Percentiles rank a stretch among this genome's conserved stretches.
These are phyloP conservation scores for Bruguiera hainesii DNA, from an alignment of 441 rosid species.

Conservation along the genomic window DNA sequence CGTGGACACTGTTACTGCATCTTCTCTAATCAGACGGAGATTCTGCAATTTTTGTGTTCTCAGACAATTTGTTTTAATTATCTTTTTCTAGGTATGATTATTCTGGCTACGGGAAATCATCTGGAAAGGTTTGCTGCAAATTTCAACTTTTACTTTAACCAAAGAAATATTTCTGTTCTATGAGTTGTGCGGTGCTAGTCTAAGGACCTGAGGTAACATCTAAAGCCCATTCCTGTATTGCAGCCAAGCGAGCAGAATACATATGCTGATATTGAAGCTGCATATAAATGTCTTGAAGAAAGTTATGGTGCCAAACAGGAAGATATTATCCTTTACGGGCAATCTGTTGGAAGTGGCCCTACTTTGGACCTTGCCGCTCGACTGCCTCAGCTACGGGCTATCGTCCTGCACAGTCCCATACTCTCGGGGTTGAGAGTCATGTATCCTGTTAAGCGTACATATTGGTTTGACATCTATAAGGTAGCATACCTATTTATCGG, in stretches of 20 bases:
- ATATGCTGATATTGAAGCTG: constrained; percentile 90
- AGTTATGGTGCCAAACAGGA: constrained; percentile 82
- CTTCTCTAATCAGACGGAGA: too few species aligned
- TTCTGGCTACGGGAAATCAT: constrained; percentile 86
- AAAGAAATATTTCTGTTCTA: not conserved
- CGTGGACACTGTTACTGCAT: too few species aligned
- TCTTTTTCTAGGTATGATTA: constrained; percentile 68
- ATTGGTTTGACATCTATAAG: constrained; percentile 98
- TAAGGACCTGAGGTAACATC: constrained; percentile 14
- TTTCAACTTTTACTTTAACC: constrained; percentile 9
- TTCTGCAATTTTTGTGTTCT: not conserved
- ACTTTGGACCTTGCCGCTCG: constrained; percentile 74
- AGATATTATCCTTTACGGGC: constrained; percentile 90
- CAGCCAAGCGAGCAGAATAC: constrained; percentile 96
- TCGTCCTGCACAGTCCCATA: constrained; percentile 94
- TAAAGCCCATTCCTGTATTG: constrained; percentile 27
- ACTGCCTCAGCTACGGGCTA: constrained; percentile 70
- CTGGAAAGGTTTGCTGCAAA: constrained; percentile 69
- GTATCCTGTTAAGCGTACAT: constrained; percentile 94
- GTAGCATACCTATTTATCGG: constrained; percentile 31
- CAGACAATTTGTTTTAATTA: constrained; percentile 13
- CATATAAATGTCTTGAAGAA: constrained; percentile 82
- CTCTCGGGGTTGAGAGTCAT: constrained; percentile 94
- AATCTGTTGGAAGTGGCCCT: constrained; percentile 69
- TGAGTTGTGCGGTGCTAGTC: constrained; percentile 9